Conservation (phyloP, 192 early-diverging fungal genomes). For the Coemansia javaensis region DNA sequence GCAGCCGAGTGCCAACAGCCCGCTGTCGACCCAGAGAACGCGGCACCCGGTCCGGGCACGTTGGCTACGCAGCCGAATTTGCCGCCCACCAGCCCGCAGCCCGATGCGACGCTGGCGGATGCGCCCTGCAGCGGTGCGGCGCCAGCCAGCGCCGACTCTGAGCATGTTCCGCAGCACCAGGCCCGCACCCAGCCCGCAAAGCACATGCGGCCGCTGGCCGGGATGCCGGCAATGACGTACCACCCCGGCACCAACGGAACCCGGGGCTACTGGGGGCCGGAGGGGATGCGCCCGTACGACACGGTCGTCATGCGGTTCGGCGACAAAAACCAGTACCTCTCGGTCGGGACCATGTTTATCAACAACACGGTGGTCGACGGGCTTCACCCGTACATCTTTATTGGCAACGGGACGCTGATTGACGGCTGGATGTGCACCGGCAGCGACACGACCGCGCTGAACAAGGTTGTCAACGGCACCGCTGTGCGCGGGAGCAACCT, state of each 20-base stretch:
- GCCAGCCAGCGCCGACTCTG: too few relatives aligned
- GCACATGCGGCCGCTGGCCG: conserved; percentile 24
- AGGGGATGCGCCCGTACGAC: conserved; percentile 44
- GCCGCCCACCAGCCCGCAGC: too few relatives aligned
- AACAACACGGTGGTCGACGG: conserved; percentile 43
- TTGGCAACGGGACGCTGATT: conserved; percentile 42
- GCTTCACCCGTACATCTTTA: conserved; percentile 37
- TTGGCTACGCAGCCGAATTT: too few relatives aligned
- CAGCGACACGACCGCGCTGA: conserved; percentile 35
- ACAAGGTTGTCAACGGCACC: conserved; percentile 35
- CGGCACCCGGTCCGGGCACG: too few relatives aligned
- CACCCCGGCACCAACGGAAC: conserved; percentile 31
- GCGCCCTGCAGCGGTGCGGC: too few relatives aligned
- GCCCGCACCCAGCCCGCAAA: neutral
- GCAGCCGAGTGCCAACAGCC: too few relatives aligned
- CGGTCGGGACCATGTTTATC: conserved; percentile 47
- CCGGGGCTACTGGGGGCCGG: conserved; percentile 38
- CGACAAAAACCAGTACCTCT: conserved; percentile 33
- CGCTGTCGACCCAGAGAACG: too few relatives aligned
- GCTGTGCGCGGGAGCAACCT: conserved; percentile 26
- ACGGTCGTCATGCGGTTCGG: conserved; percentile 40
- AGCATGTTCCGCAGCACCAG: too few relatives aligned
- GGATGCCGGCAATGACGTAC: conserved; percentile 29
- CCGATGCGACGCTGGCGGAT: too few relatives aligned
- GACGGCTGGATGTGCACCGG: conserved; percentile 46